These are phyloP conservation scores for Nicotiana obtusifolia DNA, from an alignment of 257 asterid genomes.

Conservation along the genomic window DNA sequence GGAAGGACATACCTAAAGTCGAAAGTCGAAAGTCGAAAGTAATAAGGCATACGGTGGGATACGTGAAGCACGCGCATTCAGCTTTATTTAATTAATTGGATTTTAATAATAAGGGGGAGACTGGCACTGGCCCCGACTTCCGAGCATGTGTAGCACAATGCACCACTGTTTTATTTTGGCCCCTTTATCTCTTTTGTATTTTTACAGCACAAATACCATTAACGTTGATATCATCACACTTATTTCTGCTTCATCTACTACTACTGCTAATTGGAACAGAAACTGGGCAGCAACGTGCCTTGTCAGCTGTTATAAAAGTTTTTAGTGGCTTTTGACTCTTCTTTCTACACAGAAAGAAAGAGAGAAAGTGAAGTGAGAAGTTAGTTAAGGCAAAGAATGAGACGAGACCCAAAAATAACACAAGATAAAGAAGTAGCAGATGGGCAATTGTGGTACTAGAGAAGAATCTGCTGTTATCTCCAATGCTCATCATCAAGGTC, in stretches of 20 bases:
- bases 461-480: slow-evolving; percentile 91
- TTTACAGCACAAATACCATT: slow-evolving; percentile 7
- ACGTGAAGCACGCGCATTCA: not conserved
- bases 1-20: too few species aligned
- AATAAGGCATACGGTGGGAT: too few species aligned
- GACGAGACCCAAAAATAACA: slow-evolving; percentile 23
- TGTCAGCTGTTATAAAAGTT: not conserved
- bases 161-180: not conserved
- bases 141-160: slow-evolving; percentile 5
- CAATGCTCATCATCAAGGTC: slow-evolving; percentile 89
- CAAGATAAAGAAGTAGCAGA: slow-evolving; percentile 21
- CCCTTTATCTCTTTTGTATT: not conserved
- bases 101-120: not conserved
- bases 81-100: not conserved
- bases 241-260: not conserved
- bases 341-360: not conserved
- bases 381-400: slow-evolving; percentile 31
- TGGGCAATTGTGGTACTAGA: slow-evolving; percentile 99
- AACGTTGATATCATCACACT: not conserved
- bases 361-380: slow-evolving; percentile 3
- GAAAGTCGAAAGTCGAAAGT: too few species aligned
- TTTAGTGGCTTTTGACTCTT: not conserved
- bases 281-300: not conserved
- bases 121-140: not conserved
- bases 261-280: not conserved